Base-by-base conservation (phyloP, 768 basidiomycete species). In the Boletus reticulatus region DNA sequence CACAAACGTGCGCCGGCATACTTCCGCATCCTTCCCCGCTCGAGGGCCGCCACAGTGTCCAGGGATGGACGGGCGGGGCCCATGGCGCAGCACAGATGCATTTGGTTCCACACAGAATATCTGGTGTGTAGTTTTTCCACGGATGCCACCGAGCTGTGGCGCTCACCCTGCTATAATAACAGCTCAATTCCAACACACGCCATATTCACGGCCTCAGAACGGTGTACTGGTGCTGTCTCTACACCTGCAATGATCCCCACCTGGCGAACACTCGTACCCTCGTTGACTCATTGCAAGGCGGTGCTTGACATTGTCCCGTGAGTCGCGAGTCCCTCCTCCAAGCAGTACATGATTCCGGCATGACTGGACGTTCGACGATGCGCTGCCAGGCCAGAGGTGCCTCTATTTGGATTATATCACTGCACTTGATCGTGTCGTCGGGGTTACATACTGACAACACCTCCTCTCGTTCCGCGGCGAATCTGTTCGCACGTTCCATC, bases 1-100 rank as follows among this genome's bases (percentile, higher is more conserved):
- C 3, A 45, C 61, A 32, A 63, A 62, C 61, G 61, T 62, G 61
- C 41, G 24, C 44, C n/a, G 29, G 27, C 20, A n/a, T 29, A 31
- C 27, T 34, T 50, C 27, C 43, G 24, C 17, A 16, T 17, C 27
- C 14, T 17, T 46, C 11, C 22, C 10, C 13, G 11, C 44, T 29
- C 19, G 27, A 11, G 34, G 32, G 32, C 13, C 27, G 27, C 27
- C 27, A n/a, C n/a, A n/a, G n/a, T 27, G 27, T 27, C 24, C 24
- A 7, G 24, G 24, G 29, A 29, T 8, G 29, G 29, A 8, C 29
- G 27, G 22, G 9, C 22, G 22, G 47, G 29, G 29, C 29, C 13
- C 13, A 13, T 36, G 34, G 11, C 13, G 13, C 34, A 36, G 34
- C 34, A 13, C 13, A 14, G 34, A 36, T 36, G 11, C 12, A 13